These are phyloP conservation scores for Lichtheimia corymbifera DNA, from an alignment of 371 early-diverging fungal species.

Conservation along the genomic window DNA sequence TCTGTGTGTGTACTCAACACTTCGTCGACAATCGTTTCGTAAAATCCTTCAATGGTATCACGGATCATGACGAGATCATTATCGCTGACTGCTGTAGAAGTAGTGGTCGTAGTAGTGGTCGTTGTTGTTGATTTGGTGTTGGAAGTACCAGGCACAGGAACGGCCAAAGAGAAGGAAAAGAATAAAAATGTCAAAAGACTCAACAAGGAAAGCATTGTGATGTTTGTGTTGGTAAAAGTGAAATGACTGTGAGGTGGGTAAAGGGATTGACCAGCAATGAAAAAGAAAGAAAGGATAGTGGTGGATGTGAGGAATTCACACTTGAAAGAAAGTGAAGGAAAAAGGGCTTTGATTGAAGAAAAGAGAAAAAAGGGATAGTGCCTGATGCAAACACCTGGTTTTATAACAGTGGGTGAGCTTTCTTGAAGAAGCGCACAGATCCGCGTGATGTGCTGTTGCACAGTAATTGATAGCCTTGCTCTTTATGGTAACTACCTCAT, in stretches of 20 bases:
- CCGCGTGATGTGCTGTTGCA: slow-evolving; percentile 11
- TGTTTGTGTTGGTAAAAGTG: neutral
- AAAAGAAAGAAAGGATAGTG: neutral
- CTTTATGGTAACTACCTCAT: slow-evolving; percentile 6
- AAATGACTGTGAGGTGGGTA: slow-evolving; percentile 1
- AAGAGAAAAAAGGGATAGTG: neutral
- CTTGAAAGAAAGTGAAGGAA: no score
- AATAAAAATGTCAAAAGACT: neutral
- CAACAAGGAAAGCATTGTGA: slow-evolving; percentile 1
- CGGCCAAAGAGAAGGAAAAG: neutral
- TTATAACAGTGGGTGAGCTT: no score
- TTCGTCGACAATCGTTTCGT: slow-evolving; percentile 35
- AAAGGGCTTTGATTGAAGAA: neutral
- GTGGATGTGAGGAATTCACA: no score
- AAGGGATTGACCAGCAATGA: slow-evolving; percentile 1
- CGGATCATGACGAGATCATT: slow-evolving; percentile 14
- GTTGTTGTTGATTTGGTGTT: neutral
- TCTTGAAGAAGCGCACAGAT: slow-evolving; percentile 7
- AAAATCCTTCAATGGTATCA: slow-evolving; percentile 24
- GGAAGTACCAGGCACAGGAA: neutral
- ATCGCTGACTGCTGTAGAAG: slow-evolving; percentile 6
- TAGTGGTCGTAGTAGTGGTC: neutral
- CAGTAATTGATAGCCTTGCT: slow-evolving; percentile 9
- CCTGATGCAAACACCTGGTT: no score
- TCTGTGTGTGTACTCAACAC: slow-evolving; percentile 36